Evolutionary conservation across 768 basidiomycete species (phyloP).

Genomic region (Sarcodon aspratus): DNA sequence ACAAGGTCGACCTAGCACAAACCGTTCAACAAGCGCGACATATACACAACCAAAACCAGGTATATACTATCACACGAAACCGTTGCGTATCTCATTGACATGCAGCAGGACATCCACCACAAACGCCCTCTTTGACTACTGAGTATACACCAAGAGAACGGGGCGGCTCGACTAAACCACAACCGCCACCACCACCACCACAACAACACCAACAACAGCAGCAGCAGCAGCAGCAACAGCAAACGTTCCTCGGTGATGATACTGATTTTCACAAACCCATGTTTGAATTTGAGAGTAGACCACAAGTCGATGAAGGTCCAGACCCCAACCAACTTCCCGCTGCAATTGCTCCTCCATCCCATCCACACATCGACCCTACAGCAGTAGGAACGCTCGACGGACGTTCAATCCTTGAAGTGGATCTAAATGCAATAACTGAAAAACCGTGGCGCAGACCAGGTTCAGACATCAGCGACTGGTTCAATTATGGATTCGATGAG

Average conservation of each 20-base stretch:
- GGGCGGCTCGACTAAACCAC: conserved; percentile 30
- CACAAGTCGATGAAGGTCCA: conserved; percentile 24
- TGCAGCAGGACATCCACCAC: conserved; percentile 26
- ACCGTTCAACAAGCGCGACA: conserved; percentile 17
- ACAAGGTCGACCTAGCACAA: conserved; percentile 20
- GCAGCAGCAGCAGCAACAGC: conserved; percentile 10
- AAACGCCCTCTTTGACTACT: conserved; percentile 61
- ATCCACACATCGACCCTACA: conserved; percentile 66
- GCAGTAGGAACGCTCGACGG: conserved; percentile 59
- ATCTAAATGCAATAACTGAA: conserved; percentile 59
- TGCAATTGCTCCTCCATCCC: conserved; percentile 63
- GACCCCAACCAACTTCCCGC: conserved; percentile 58
- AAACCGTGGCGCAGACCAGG: conserved; percentile 92
- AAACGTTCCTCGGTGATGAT: conserved; percentile 1
- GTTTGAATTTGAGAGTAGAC: conserved; percentile 2
- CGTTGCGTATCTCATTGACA: conserved; percentile 5
- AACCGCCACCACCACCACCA: conserved; percentile 14
- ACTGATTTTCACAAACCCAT: conserved; percentile 2
- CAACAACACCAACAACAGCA: conserved; percentile 8
- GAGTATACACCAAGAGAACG: conserved; percentile 73
- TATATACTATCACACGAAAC: conserved; percentile 5
- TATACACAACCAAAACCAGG: conserved; percentile 16
- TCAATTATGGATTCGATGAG: conserved; percentile 99
- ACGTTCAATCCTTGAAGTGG: conserved; percentile 76
- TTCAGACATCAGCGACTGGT: conserved; percentile 93